Evolutionary conservation across 768 basidiomycete species (phyloP).

Genomic region (Sporobolomyces phaffii): DNA sequence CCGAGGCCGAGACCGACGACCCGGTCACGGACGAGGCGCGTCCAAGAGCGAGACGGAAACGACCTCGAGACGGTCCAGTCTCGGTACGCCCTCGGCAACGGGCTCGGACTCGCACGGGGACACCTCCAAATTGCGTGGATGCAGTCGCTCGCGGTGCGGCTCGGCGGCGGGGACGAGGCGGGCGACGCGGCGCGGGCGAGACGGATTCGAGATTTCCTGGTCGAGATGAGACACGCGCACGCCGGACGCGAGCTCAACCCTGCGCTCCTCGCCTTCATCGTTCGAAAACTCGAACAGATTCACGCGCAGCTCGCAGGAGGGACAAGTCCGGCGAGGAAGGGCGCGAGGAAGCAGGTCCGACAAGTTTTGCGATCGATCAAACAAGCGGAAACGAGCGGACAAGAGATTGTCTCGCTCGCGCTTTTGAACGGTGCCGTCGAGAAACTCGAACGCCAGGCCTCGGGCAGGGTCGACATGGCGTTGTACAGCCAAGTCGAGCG

Average conservation of each 20-base stretch:
- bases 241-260: background rate
- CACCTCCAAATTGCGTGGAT: conserved; percentile 22
- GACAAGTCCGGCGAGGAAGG: background rate
- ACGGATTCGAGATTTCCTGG: background rate
- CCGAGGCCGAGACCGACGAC: background rate
- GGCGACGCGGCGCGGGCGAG: background rate
- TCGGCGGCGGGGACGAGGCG: background rate
- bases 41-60: background rate
- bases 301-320: background rate
- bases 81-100: no score
- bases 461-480: background rate
- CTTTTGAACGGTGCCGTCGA: conserved; percentile 17
- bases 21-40: background rate
- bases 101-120: conserved; percentile 13
- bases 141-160: conserved; percentile 13
- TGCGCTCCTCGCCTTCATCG: conserved; percentile 11
- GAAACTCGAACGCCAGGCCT: conserved; percentile 4
- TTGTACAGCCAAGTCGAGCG: conserved; percentile 1
- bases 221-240: background rate
- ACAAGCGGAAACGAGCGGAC: conserved; percentile 1
- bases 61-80: background rate
- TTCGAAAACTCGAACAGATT: background rate
- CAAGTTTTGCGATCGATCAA: background rate
- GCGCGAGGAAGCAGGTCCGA: background rate
- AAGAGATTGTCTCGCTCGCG: conserved; percentile 18